A percentile compares a stretch with the other conserved stretches of the same genome.
phyloP scores from a whole-genome alignment of 2,329 filamentous ascomycete species.

The Aspergillus versicolor region DNA sequence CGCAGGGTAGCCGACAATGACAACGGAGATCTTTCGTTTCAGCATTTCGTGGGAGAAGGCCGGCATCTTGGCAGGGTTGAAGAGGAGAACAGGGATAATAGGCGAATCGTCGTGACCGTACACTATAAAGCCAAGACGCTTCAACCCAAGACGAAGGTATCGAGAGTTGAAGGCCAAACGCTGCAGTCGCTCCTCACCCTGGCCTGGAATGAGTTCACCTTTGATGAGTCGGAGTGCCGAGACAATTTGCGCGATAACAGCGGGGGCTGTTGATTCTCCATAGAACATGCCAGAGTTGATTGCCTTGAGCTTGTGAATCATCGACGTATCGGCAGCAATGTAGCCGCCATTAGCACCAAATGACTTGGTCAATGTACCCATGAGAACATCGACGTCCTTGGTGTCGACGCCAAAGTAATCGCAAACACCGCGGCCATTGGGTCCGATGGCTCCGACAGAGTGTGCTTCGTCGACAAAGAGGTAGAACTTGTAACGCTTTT shows the following conservation, averaged over 20 bases:
- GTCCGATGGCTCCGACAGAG: slow-evolving; percentile 89
- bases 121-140: slow-evolving; percentile 93
- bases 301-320: slow-evolving; percentile 86
- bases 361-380: slow-evolving; percentile 97
- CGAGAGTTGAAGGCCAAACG: slow-evolving; percentile 97
- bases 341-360: slow-evolving; percentile 98
- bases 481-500: slow-evolving; percentile 95
- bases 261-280: slow-evolving; percentile 83
- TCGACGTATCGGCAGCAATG: slow-evolving; percentile 80
- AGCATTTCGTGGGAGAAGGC: slow-evolving; percentile 99
- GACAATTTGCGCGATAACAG: slow-evolving; percentile 87
- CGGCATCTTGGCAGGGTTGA: slow-evolving; percentile 98
- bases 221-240: slow-evolving; percentile 84
- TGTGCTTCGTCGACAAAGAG: slow-evolving; percentile 96
- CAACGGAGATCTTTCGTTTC: slow-evolving; percentile 93
- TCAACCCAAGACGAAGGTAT: slow-evolving; percentile 94
- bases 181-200: slow-evolving; percentile 93
- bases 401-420: slow-evolving; percentile 95
- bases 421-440: slow-evolving; percentile 85
- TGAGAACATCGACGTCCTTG: slow-evolving; percentile 85
- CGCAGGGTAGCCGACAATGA: slow-evolving; percentile 95
- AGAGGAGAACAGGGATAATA: slow-evolving; percentile 90
- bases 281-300: slow-evolving; percentile 84
- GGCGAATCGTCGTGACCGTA: slow-evolving; percentile 98
- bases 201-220: slow-evolving; percentile 81